phyloP scores from a whole-genome alignment of 2,329 filamentous ascomycete species.

The Phialophora macrospora region DNA sequence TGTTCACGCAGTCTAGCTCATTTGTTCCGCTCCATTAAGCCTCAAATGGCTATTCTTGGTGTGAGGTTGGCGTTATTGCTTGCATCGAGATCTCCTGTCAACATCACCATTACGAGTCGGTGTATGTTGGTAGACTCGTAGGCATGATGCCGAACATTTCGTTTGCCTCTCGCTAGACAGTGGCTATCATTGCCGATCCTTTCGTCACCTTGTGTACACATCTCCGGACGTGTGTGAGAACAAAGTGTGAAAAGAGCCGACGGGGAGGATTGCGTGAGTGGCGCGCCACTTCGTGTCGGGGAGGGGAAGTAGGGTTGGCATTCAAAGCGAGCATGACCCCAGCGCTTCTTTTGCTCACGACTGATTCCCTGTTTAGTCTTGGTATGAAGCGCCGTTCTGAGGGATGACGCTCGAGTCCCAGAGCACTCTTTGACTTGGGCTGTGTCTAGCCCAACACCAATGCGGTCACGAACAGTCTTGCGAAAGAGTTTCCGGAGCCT shows the following conservation, averaged over 20 bases:
- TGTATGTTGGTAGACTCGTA: neutral
- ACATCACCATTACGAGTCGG: neutral
- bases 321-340: constrained; percentile 2
- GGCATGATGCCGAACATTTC: constrained; percentile 4
- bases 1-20: neutral
- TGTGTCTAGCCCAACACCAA: neutral
- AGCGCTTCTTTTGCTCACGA: neutral
- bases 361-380: neutral
- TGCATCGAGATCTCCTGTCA: neutral
- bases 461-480: neutral
- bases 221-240: neutral
- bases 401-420: neutral
- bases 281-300: constrained; percentile 11
- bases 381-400: neutral
- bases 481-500: neutral
- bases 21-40: neutral
- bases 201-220: constrained; percentile 5
- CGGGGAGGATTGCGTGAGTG: constrained; percentile 9
- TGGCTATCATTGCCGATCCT: constrained; percentile 21
- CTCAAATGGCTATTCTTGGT: neutral
- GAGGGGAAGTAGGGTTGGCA: constrained; percentile 15
- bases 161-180: constrained; percentile 14
- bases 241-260: constrained; percentile 1
- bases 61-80: neutral
- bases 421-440: neutral